Evolutionary conservation across 108 stramenopile genomes (phyloP).

Genomic region (Cyclotella atomus): DNA sequence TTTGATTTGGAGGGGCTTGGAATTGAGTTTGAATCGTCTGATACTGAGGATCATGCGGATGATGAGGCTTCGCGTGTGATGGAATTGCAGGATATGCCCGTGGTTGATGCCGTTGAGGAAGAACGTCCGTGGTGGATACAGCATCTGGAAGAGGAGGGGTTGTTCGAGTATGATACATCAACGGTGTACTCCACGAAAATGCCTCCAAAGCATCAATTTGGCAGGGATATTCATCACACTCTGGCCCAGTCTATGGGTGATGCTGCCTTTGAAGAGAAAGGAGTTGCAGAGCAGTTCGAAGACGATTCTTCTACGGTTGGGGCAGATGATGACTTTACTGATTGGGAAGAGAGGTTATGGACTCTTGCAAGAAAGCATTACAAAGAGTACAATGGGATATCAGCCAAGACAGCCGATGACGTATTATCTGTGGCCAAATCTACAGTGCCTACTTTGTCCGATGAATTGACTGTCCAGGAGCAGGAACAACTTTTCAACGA

Average conservation of each 20-base stretch:
- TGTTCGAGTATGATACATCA: constrained; percentile 47
- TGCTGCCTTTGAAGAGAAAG: background rate
- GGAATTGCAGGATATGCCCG: background rate
- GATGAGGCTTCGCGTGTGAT: background rate
- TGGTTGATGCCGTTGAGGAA: constrained; percentile 8
- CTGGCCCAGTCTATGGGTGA: constrained; percentile 13
- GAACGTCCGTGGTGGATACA: constrained; percentile 45
- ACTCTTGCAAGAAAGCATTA: constrained; percentile 44
- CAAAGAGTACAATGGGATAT: constrained; percentile 20
- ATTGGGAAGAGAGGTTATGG: constrained; percentile 56
- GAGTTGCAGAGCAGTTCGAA: background rate
- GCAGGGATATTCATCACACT: constrained; percentile 12
- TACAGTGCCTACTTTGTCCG: background rate
- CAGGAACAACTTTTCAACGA: constrained; percentile 30
- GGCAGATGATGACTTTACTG: constrained; percentile 30
- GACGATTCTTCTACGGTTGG: constrained; percentile 33
- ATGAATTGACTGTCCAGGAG: constrained; percentile 37
- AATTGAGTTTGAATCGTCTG: background rate
- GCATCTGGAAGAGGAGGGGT: constrained; percentile 38
- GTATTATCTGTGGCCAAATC: background rate
- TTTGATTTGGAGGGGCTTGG: constrained; percentile 8
- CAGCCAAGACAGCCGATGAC: background rate
- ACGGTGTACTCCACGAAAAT: constrained; percentile 29
- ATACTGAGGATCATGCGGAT: background rate
- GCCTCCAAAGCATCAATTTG: constrained; percentile 17